Percentiles rank a stretch among this genome's conserved stretches.
Conservation (phyloP, 2,329 filamentous ascomycete species). For the Didymella segeticola region DNA sequence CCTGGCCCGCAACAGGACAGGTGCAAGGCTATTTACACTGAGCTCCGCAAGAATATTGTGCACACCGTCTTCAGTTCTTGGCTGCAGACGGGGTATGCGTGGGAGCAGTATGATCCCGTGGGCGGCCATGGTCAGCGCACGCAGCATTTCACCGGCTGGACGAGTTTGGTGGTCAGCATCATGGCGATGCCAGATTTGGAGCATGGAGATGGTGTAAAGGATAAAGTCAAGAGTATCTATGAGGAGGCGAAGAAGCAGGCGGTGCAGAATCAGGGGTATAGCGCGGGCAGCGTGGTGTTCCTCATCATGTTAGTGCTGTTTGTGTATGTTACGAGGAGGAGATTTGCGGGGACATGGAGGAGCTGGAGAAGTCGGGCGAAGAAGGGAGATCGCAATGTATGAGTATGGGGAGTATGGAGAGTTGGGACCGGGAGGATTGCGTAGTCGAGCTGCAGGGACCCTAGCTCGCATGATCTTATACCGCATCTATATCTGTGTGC, state of each 20-base stretch:
- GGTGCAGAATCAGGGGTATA: slow-evolving; percentile 21
- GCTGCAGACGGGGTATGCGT: slow-evolving; percentile 91
- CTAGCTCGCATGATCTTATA: too few species aligned
- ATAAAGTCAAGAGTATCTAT: slow-evolving; percentile 27
- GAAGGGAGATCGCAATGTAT: slow-evolving; percentile 10
- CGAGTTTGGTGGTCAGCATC: slow-evolving; percentile 90
- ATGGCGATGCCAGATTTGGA: slow-evolving; percentile 84
- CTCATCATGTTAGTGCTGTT: slow-evolving; percentile 24
- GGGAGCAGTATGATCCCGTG: slow-evolving; percentile 96
- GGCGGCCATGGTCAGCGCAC: slow-evolving; percentile 87
- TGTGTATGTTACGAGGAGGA: slow-evolving; percentile 31
- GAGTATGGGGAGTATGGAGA: slow-evolving; percentile 49
- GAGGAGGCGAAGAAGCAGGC: slow-evolving; percentile 33
- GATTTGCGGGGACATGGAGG: slow-evolving; percentile 36
- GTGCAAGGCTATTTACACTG: slow-evolving; percentile 74
- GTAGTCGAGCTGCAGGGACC: too few species aligned
- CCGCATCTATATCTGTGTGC: too few species aligned
- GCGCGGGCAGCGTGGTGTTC: slow-evolving; percentile 24
- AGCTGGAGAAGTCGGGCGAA: slow-evolving; percentile 22
- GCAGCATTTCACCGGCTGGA: slow-evolving; percentile 97
- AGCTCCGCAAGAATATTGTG: slow-evolving; percentile 81
- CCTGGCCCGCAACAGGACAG: slow-evolving; percentile 69
- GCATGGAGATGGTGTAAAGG: slow-evolving; percentile 22
- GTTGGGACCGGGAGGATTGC: too few species aligned
- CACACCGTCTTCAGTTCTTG: slow-evolving; percentile 85